Base-by-base conservation (phyloP, 371 early-diverging fungal species). In the Mortierella sp. region DNA sequence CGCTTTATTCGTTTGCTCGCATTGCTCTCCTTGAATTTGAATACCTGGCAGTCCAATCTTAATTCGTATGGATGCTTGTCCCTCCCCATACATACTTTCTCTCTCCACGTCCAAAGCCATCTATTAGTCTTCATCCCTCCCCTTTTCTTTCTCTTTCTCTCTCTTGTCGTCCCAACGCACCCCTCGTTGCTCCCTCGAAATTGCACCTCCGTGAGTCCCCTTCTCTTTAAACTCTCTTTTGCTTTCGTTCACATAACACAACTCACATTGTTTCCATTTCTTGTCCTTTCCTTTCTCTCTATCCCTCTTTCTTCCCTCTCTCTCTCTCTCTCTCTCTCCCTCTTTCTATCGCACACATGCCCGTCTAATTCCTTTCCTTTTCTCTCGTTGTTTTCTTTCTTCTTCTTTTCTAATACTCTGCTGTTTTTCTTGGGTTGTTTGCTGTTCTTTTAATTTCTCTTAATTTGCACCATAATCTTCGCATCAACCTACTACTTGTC, bases 191-290 rank as follows among this genome's bases (percentile, higher is more conserved):
- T 64, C 64, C 64, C 75, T 34, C 26, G 51, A 31, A 67, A 40
- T 73, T 44, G 3, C 71, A 59, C 48, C 77, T 76, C 77, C 77
- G 77, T 76, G 77, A 0, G 51, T 61, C 54, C 75, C 50, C 67
- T 37, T n/a, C 26, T 28, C 50, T 34, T 48, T n/a, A 13, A 31
- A 31, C 31, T 21, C 24, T 64, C 28, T 4, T 31, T 3, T 28
- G 1, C 57, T 54, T 75, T 48, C 21, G 26, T 31, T 59, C 48
- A 46, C 48, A 46, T 46, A 59, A 6, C 28, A 16, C 31, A 28
- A 31, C 4, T 53, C 53, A 53, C 53, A 14, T 59, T 31, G 26
- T 31, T 4, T 19, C 53, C 13, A 53, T 59, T 59, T 28, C 16
- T 5, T 31, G n/a, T 64, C 69, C 31, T n/a, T 31, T 46, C 31